These are phyloP conservation scores for Sphagnum magellanicum DNA, from an alignment of 228 moss, liverwort and hornwort species.

Conservation along the genomic window DNA sequence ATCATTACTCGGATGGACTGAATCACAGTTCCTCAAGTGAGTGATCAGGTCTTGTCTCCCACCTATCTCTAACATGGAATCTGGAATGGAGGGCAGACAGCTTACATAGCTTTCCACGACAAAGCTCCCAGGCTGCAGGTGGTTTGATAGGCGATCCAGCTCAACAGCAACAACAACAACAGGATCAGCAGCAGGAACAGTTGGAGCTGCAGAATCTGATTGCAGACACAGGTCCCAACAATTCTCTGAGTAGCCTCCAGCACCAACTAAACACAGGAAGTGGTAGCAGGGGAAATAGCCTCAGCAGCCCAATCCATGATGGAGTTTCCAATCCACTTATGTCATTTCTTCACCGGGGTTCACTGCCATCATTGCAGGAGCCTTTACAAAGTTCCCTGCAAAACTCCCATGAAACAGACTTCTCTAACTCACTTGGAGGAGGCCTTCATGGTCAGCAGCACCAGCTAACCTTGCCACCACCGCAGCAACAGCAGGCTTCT, in stretches of 20 bases:
- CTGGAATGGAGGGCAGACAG: conserved; percentile 27
- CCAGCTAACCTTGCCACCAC: conserved; percentile 9
- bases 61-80: not conserved
- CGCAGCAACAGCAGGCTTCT: conserved; percentile 3
- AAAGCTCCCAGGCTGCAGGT: conserved; percentile 4
- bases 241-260: conserved; percentile 72
- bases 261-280: conserved; percentile 74
- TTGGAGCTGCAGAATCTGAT: conserved; percentile 67
- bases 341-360: conserved; percentile 78
- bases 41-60: not conserved
- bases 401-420: conserved; percentile 29
- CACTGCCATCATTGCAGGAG: conserved; percentile 72
- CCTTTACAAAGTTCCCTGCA: conserved; percentile 71
- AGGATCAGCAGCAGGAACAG: conserved; percentile 55
- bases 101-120: conserved; percentile 55
- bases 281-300: conserved; percentile 22
- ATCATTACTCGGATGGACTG: no score
- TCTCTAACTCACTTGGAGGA: conserved; percentile 52
- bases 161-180: conserved; percentile 6
- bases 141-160: not conserved
- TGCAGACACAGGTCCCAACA: conserved; percentile 54
- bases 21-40: no score
- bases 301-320: conserved; percentile 5
- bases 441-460: conserved; percentile 34
- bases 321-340: conserved; percentile 41